phyloP scores from a whole-genome alignment of 1,284 basidiomycete species.

The Tilletiaria anomala region DNA sequence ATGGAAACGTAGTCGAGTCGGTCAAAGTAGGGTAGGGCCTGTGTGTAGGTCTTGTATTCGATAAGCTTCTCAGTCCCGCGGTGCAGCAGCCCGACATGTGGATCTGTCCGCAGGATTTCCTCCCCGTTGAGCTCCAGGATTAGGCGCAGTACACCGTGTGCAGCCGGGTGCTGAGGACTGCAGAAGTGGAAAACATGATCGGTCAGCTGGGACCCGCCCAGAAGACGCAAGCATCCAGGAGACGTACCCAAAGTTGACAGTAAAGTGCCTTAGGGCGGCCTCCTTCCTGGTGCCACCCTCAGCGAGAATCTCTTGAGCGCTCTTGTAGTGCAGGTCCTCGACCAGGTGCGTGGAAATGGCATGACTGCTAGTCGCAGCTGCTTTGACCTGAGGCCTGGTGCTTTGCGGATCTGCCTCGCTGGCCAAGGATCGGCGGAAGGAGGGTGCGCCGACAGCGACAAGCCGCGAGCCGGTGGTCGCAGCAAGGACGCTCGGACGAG shows the following conservation, averaged over 20 bases:
- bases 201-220: too few relatives aligned
- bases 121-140: constrained; percentile 97
- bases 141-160: constrained; percentile 91
- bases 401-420: too few relatives aligned
- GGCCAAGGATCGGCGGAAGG: too few relatives aligned
- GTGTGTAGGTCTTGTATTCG: constrained; percentile 97
- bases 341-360: constrained; percentile 10
- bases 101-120: constrained; percentile 43
- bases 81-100: constrained; percentile 88
- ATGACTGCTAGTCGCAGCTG: constrained; percentile 8
- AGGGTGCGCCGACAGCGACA: too few relatives aligned
- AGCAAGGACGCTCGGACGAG: too few relatives aligned
- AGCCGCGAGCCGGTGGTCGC: too few relatives aligned
- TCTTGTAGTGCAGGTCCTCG: constrained; percentile 53
- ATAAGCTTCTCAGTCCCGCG: constrained; percentile 97
- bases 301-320: constrained; percentile 59
- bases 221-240: too few relatives aligned
- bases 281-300: constrained; percentile 61
- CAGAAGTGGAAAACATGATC: too few relatives aligned
- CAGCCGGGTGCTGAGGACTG: constrained; percentile 90
- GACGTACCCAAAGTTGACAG: constrained; percentile 41
- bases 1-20: constrained; percentile 98
- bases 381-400: too few relatives aligned
- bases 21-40: constrained; percentile 98
- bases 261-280: constrained; percentile 53